These are phyloP conservation scores for Pontederia crassipes DNA, from an alignment of 176 grass and related monocot species.

Conservation along the genomic window DNA sequence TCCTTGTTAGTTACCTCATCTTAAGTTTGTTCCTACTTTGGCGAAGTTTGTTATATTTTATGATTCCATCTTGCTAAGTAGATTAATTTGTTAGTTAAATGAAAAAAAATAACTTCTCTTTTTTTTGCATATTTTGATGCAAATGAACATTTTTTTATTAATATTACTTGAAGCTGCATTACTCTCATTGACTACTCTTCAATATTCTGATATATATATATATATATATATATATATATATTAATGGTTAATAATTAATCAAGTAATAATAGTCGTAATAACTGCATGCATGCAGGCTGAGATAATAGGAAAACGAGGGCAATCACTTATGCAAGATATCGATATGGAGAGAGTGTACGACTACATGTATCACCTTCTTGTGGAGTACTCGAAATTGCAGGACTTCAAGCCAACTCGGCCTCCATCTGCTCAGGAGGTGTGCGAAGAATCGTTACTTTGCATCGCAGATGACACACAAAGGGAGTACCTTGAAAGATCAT, in stretches of 20 bases:
- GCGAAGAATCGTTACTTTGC: conserved; percentile 53
- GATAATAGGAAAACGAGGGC: conserved; percentile 37
- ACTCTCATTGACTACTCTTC: no score
- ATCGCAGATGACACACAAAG: conserved; percentile 43
- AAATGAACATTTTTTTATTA: neutral
- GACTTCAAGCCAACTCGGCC: conserved; percentile 45
- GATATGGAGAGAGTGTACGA: conserved; percentile 62
- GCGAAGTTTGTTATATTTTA: no score
- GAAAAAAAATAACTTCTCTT: no score
- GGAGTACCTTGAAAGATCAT: conserved; percentile 43
- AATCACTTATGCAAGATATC: conserved; percentile 58
- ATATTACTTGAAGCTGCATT: no score
- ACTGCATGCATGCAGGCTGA: conserved; percentile 30
- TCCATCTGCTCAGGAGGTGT: conserved; percentile 50
- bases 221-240: no score
- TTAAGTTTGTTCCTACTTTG: no score
- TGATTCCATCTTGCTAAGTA: no score
- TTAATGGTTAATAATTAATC: no score
- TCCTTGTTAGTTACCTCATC: no score
- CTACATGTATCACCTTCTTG: conserved; percentile 83
- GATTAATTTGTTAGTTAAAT: no score
- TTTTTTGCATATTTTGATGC: no score
- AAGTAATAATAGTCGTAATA: neutral
- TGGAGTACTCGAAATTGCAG: conserved; percentile 58
- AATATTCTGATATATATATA: neutral